A percentile compares a stretch with the other conserved stretches of the same genome.
Conservation (phyloP, 2,329 filamentous ascomycete genomes). For the Chrysoporthe deuterocubensis region DNA sequence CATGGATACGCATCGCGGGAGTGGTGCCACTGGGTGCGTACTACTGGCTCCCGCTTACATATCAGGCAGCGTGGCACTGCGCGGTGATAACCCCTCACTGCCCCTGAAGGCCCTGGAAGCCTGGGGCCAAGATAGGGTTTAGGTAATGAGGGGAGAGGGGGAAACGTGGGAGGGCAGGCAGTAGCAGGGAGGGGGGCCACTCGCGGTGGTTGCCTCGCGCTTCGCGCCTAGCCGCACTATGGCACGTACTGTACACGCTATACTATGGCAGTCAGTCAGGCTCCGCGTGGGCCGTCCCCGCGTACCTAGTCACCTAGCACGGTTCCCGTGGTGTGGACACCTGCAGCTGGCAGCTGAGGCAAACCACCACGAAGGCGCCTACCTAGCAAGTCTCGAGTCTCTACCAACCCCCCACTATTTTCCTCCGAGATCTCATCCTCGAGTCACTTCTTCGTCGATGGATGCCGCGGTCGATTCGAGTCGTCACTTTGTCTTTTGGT, state of each 20-base stretch:
- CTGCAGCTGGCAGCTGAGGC: slow-evolving; percentile 20
- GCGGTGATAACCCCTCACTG: neutral
- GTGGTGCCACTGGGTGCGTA: neutral
- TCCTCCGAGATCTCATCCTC: neutral
- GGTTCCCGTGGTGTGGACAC: slow-evolving; percentile 11
- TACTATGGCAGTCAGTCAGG: neutral
- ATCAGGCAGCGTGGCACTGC: neutral
- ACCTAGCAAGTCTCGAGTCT: neutral
- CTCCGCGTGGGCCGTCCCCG: slow-evolving; percentile 3
- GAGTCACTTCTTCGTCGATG: neutral
- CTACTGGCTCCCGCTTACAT: neutral
- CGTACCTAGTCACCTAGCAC: neutral
- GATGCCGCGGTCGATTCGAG: neutral
- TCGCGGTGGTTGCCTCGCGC: slow-evolving; percentile 1
- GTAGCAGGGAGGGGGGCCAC: no score
- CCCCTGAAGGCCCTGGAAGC: neutral
- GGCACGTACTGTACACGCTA: no score
- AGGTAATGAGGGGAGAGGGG: no score
- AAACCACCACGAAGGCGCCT: neutral
- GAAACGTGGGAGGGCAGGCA: no score
- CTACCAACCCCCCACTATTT: neutral
- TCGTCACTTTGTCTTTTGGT: neutral
- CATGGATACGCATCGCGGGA: slow-evolving; percentile 1
- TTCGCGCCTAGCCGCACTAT: neutral
- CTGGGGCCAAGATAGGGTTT: neutral